Evolutionary conservation across 1,139 yeast genomes (phyloP).

Genomic region (Saccharomycopsis crataegensis): DNA sequence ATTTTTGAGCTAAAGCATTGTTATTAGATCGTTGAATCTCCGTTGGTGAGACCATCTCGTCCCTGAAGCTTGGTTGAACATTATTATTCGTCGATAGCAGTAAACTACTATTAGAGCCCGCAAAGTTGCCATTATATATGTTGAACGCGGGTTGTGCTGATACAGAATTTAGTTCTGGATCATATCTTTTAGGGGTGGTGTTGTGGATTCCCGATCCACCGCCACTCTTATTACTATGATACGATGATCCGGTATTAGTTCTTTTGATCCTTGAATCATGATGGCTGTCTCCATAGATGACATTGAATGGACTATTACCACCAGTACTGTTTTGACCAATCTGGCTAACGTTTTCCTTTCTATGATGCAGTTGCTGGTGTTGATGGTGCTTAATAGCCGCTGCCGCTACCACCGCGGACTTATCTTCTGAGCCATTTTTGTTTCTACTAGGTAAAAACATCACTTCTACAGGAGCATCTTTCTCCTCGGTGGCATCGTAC

Average conservation of each 20-base stretch:
- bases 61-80: slow-evolving; percentile 4
- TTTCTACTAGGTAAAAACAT: slow-evolving; percentile 13
- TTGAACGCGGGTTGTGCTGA: slow-evolving; percentile 1
- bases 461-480: slow-evolving; percentile 19
- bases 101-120: slow-evolving; percentile 1
- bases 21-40: slow-evolving; percentile 11
- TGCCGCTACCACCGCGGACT: neutral
- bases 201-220: neutral
- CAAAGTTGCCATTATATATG: slow-evolving; percentile 5
- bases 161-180: neutral
- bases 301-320: slow-evolving; percentile 11
- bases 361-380: neutral
- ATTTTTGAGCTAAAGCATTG: slow-evolving; percentile 7
- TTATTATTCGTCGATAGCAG: neutral
- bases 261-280: neutral
- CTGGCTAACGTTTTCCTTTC: neutral
- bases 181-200: neutral
- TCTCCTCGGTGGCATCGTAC: slow-evolving; percentile 18
- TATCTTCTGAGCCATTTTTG: neutral
- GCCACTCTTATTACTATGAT: slow-evolving; percentile 4
- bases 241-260: slow-evolving; percentile 8
- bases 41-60: slow-evolving; percentile 16
- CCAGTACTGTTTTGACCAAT: neutral
- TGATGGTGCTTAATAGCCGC: neutral
- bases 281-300: slow-evolving; percentile 15